A percentile compares a stretch with the other conserved stretches of the same genome.
Conservation (phyloP, 2,329 filamentous ascomycete genomes). For the Shiraia bambusicola region DNA sequence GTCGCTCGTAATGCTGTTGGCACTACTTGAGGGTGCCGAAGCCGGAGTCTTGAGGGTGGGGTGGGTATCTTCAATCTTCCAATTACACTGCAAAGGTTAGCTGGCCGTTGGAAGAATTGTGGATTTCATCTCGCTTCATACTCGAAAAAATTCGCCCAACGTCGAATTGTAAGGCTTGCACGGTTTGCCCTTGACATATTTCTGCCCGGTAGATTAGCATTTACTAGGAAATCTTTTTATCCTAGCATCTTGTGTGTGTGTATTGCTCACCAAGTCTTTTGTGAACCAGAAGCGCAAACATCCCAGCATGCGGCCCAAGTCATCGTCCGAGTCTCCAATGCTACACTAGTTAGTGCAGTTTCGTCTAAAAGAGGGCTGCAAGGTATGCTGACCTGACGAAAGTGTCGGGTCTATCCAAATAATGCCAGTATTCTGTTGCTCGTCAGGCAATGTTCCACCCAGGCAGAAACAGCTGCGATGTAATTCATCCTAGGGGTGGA, state of each 20-base stretch:
- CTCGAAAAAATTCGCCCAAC: constrained; percentile 94
- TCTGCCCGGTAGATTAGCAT: constrained; percentile 53
- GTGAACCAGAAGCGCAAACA: constrained; percentile 98
- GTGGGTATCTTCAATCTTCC: constrained; percentile 82
- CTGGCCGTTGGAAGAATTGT: not conserved
- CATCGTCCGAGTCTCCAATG: constrained; percentile 86
- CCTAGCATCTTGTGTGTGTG: not conserved
- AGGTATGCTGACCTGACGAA: constrained; percentile 62
- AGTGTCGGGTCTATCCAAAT: constrained; percentile 90
- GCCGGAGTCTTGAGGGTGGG: constrained; percentile 56
- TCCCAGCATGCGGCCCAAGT: constrained; percentile 90
- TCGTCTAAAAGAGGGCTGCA: not conserved
- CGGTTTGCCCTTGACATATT: constrained; percentile 97
- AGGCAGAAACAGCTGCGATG: not conserved
- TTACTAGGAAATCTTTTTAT: not conserved
- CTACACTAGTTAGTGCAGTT: constrained; percentile 50
- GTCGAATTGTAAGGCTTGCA: constrained; percentile 99
- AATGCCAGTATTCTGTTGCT: constrained; percentile 89
- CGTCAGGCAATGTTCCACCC: constrained; percentile 24
- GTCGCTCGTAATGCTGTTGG: constrained; percentile 41
- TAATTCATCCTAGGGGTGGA: not conserved
- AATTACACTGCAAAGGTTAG: constrained; percentile 70
- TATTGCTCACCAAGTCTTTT: constrained; percentile 72
- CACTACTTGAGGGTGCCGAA: constrained; percentile 45
- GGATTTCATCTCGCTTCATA: constrained; percentile 48